Conservation (phyloP, 2,329 filamentous ascomycete genomes). For the Grosmannia huntii region DNA sequence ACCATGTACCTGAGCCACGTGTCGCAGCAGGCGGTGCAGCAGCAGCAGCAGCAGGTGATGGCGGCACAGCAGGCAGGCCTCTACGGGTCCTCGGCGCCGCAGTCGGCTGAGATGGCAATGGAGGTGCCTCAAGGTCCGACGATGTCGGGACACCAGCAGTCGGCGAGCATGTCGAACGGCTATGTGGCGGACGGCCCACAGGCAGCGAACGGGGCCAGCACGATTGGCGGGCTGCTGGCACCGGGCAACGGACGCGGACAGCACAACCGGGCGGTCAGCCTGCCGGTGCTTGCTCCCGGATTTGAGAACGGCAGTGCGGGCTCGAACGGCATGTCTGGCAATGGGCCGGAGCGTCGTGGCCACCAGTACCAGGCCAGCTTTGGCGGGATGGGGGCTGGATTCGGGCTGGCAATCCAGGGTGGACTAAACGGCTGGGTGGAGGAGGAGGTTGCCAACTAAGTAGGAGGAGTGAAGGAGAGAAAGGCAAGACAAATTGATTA, state of each 20-base stretch:
- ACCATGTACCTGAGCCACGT: slow-evolving; percentile 88
- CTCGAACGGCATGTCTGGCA: slow-evolving; percentile 33
- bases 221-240: slow-evolving; percentile 64
- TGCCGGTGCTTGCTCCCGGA: slow-evolving; percentile 58
- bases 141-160: slow-evolving; percentile 50
- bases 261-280: slow-evolving; percentile 73
- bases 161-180: slow-evolving; percentile 53
- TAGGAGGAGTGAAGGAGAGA: background rate
- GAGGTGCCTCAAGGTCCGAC: slow-evolving; percentile 46
- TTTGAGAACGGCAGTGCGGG: slow-evolving; percentile 47
- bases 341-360: slow-evolving; percentile 42
- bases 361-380: slow-evolving; percentile 56
- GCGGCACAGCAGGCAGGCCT: slow-evolving; percentile 68
- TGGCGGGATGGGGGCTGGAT: slow-evolving; percentile 45
- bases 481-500: slow-evolving; percentile 23
- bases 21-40: slow-evolving; percentile 56
- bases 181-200: slow-evolving; percentile 34
- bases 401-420: slow-evolving; percentile 48
- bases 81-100: slow-evolving; percentile 59
- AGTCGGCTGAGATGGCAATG: slow-evolving; percentile 41
- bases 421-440: slow-evolving; percentile 56
- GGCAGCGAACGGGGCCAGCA: slow-evolving; percentile 46
- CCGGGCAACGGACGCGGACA: slow-evolving; percentile 50
- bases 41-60: slow-evolving; percentile 61
- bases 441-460: slow-evolving; percentile 49